Evolutionary conservation across 2,329 filamentous ascomycete genomes (phyloP), one percentile per base, ranked within the genome.

Genomic region (Clonostachys rosea): DNA sequence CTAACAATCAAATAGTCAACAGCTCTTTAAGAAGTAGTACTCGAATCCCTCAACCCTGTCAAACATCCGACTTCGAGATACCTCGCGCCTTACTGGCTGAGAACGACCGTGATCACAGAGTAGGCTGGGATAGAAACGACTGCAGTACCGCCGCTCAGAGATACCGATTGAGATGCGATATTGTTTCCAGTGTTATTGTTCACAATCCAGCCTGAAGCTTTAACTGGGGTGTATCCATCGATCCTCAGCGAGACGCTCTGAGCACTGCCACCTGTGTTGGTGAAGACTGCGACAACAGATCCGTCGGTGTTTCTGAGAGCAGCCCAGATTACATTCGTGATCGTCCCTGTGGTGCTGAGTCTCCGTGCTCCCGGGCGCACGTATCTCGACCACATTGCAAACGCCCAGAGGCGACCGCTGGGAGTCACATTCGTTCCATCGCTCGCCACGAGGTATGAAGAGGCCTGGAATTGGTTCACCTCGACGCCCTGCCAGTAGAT

Each of bases 401-500:
- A 65, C n/a, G 67, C 67, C 67, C 66, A 71, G 20, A 69, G 58
- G 6, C 47, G 47, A 20, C 33, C 39, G 7, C 43, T 47, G 41
- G 42, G 13, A n/a, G 44, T 46, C 17, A 43, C 16, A 16, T 11
- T 43, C 20, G 52, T 50, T 6, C 57, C 56, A 39, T 50, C 53
- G 2, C 57, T 50, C 52, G 56, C 57, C n/a, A 62, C 53, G 1
- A 63, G 55, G 43, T 63, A 57, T 9, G 52, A 54, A 14, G 51
- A 54, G 1, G 57, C 55, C 46, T 60, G 57, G 24, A 54, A 56
- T 46, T 64, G 56, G 42, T 57, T 54, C 41, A 58, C 51, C 52
- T 65, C 58, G 16, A 62, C 59, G 33, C 75, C 74, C 56, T 76
- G 71, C 77, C 77, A 81, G 61, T 76, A 80, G 6, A 81, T 63